Conservation (phyloP, 176 grass and related monocot species). For the Oryza coarctata region DNA sequence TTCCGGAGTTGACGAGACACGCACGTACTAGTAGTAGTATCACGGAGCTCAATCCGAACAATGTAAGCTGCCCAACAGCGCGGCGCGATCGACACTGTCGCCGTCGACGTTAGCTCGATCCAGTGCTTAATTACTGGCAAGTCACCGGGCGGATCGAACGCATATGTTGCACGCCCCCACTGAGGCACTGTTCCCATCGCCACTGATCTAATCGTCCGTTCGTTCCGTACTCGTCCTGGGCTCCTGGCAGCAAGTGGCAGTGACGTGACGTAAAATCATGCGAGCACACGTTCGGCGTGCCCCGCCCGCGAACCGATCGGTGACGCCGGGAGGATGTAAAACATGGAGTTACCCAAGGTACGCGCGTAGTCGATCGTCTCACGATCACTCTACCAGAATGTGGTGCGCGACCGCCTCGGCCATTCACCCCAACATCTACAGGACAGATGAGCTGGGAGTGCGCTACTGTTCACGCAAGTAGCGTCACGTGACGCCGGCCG, state of each 20-base stretch:
- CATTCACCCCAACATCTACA: background rate
- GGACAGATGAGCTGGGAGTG: conserved; percentile 27
- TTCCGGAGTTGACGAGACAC: background rate
- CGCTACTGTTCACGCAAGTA: background rate
- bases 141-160: conserved; percentile 4
- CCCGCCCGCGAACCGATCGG: background rate
- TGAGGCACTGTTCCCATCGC: background rate
- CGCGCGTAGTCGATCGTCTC: background rate
- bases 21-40: background rate
- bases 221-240: background rate
- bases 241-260: background rate
- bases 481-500: conserved; percentile 24
- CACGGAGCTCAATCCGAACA: background rate
- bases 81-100: conserved; percentile 15
- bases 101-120: conserved; percentile 32
- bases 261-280: conserved; percentile 25
- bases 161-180: conserved; percentile 10
- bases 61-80: background rate
- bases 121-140: conserved; percentile 21
- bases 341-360: background rate
- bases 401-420: background rate
- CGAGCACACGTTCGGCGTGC: conserved; percentile 9
- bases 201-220: background rate
- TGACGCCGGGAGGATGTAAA: background rate
- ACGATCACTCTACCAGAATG: background rate